Evolutionary conservation across 768 basidiomycete species (phyloP).

Genomic region (Wakefieldia striispora): DNA sequence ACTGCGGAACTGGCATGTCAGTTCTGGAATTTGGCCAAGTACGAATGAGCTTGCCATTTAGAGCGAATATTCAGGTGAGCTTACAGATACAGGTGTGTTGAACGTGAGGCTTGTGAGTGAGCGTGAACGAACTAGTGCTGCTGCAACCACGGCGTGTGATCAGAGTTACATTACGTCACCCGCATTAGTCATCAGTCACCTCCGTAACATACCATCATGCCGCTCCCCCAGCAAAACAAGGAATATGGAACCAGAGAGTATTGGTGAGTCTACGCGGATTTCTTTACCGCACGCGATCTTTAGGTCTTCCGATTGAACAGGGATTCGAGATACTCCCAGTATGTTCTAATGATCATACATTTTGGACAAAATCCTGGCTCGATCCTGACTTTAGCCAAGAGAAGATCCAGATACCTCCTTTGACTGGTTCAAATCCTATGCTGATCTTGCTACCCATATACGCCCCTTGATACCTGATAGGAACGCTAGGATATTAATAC

Average conservation of each 20-base stretch:
- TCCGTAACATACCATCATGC: conserved; percentile 12
- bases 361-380: not conserved
- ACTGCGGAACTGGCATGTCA: conserved; percentile 44
- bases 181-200: not conserved
- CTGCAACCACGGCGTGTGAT: conserved; percentile 18
- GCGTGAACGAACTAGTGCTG: no score
- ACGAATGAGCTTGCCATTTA: conserved; percentile 30
- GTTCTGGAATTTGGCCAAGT: conserved; percentile 2
- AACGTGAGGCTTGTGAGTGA: not conserved
- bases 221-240: conserved; percentile 61
- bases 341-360: conserved; percentile 21
- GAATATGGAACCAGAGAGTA: conserved; percentile 68
- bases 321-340: conserved; percentile 72
- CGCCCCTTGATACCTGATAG: conserved; percentile 62
- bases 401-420: conserved; percentile 59
- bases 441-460: conserved; percentile 63
- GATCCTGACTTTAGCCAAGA: conserved; percentile 33
- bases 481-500: conserved; percentile 64
- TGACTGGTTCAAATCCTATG: conserved; percentile 88
- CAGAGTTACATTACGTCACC: not conserved
- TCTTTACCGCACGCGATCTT: not conserved
- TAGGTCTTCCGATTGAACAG: conserved; percentile 34
- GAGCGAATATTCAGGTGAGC: conserved; percentile 13
- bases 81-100: conserved; percentile 15
- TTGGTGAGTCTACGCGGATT: conserved; percentile 45